Conservation (phyloP, 2,329 filamentous ascomycete genomes). For the Claviceps fusiformis region DNA sequence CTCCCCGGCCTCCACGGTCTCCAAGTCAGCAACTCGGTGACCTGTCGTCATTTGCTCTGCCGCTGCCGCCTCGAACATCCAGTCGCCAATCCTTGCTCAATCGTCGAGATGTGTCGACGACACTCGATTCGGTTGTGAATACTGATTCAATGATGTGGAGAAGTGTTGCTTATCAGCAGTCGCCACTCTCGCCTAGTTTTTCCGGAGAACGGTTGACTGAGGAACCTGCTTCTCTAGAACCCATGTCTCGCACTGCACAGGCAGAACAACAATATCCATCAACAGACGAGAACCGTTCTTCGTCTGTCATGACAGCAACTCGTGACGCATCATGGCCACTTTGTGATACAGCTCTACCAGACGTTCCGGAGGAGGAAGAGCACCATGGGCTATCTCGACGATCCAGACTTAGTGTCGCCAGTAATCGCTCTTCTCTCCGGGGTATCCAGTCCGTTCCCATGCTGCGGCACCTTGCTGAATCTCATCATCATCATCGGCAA, state of each 20-base stretch:
- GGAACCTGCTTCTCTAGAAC: background rate
- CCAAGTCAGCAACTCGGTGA: slow-evolving; percentile 22
- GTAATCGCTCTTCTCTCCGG: slow-evolving; percentile 37
- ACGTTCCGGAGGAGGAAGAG: slow-evolving; percentile 53
- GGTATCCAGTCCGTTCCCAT: slow-evolving; percentile 42
- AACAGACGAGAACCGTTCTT: slow-evolving; percentile 12
- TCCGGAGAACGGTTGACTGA: slow-evolving; percentile 7
- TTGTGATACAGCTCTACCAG: slow-evolving; percentile 34
- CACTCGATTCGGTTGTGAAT: slow-evolving; percentile 18
- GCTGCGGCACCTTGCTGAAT: slow-evolving; percentile 30
- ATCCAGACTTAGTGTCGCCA: slow-evolving; percentile 31
- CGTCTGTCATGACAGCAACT: slow-evolving; percentile 28
- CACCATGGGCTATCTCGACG: slow-evolving; percentile 23
- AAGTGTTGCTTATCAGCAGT: background rate
- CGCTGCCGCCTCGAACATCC: slow-evolving; percentile 39
- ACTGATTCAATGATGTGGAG: slow-evolving; percentile 12
- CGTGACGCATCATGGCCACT: slow-evolving; percentile 31
- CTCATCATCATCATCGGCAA: slow-evolving; percentile 23
- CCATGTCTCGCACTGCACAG: background rate
- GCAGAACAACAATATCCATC: background rate
- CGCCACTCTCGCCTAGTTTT: slow-evolving; percentile 18
- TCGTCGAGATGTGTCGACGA: slow-evolving; percentile 27
- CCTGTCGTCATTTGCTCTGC: slow-evolving; percentile 23
- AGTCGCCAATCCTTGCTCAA: slow-evolving; percentile 33
- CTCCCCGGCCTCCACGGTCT: slow-evolving; percentile 28